Percentiles rank a stretch among this genome's conserved stretches.
phyloP scores from a whole-genome alignment of 371 early-diverging fungal species.

The Mortierella sp. region DNA sequence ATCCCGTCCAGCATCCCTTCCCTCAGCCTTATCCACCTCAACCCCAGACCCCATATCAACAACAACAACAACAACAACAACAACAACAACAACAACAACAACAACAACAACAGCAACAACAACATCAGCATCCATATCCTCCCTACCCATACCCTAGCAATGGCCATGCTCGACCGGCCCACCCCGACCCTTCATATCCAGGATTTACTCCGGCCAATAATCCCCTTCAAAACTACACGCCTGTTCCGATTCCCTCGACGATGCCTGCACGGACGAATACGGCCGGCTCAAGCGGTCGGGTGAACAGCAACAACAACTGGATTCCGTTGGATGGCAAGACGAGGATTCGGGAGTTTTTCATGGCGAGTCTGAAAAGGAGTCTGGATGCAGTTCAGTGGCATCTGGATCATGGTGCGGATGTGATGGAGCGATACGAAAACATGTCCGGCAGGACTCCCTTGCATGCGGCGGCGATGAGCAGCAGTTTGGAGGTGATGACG shows the following conservation, averaged over 20 bases:
- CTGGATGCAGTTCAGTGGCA: slow-evolving; percentile 52
- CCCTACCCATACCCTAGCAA: not conserved
- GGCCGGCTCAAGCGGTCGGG: not conserved
- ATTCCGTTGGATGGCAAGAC: slow-evolving; percentile 43
- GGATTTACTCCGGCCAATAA: not conserved
- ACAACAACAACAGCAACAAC: not conserved
- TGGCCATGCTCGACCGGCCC: not conserved
- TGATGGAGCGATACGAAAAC: slow-evolving; percentile 42
- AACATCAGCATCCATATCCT: not conserved
- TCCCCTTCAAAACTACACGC: too few species aligned
- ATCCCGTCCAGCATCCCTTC: not conserved
- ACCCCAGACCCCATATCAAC: too few species aligned
- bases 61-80: not conserved
- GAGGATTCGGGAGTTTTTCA: slow-evolving; percentile 35
- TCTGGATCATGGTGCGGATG: slow-evolving; percentile 36
- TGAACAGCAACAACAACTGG: slow-evolving; percentile 21
- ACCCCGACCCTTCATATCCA: not conserved
- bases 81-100: not conserved
- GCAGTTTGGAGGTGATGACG: slow-evolving; percentile 42
- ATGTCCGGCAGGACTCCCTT: slow-evolving; percentile 48
- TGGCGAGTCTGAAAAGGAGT: slow-evolving; percentile 36
- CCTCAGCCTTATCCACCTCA: slow-evolving; percentile 7
- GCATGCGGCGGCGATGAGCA: slow-evolving; percentile 50
- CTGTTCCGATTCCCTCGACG: not conserved
- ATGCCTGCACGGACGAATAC: not conserved